Conservation (phyloP, 352 stramenopile genomes). For the Globisporangium camurandrum region DNA sequence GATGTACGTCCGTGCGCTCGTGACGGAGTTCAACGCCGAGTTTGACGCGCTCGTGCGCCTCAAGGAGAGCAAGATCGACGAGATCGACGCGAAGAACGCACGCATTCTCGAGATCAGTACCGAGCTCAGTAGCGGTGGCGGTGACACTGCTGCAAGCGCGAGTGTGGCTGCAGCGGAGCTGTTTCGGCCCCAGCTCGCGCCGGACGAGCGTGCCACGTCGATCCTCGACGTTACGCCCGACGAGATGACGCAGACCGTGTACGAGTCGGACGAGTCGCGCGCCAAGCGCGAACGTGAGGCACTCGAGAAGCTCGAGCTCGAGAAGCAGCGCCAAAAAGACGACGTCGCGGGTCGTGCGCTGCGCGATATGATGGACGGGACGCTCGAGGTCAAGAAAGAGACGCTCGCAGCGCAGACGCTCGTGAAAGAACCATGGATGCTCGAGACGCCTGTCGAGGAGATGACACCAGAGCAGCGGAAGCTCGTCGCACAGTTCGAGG, state of each 20-base stretch:
- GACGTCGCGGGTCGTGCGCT: conserved; percentile 75
- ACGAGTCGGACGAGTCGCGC: conserved; percentile 68
- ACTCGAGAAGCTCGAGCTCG: conserved; percentile 22
- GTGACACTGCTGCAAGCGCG: not conserved
- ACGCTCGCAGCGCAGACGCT: conserved; percentile 43
- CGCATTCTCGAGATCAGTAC: conserved; percentile 82
- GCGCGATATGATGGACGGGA: conserved; percentile 92
- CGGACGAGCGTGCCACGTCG: conserved; percentile 55
- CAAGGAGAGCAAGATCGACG: conserved; percentile 79
- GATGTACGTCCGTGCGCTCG: conserved; percentile 56
- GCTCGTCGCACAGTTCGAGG: conserved; percentile 58
- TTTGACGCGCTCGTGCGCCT: conserved; percentile 66
- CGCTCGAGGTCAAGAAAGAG: conserved; percentile 87
- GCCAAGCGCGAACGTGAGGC: conserved; percentile 39
- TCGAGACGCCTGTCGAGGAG: conserved; percentile 62
- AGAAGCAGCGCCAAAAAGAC: conserved; percentile 65
- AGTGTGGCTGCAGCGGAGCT: conserved; percentile 14
- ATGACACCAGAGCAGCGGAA: conserved; percentile 81
- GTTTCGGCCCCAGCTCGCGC: conserved; percentile 40
- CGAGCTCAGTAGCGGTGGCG: conserved; percentile 34
- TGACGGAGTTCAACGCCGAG: conserved; percentile 77
- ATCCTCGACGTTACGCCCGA: conserved; percentile 56
- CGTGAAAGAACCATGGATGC: conserved; percentile 86
- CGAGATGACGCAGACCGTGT: conserved; percentile 84
- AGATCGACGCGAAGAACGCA: conserved; percentile 85